Percentiles rank a stretch among this genome's conserved stretches.
Conservation (phyloP, 2,329 filamentous ascomycete species). For the Verticillium zaregamsianum region DNA sequence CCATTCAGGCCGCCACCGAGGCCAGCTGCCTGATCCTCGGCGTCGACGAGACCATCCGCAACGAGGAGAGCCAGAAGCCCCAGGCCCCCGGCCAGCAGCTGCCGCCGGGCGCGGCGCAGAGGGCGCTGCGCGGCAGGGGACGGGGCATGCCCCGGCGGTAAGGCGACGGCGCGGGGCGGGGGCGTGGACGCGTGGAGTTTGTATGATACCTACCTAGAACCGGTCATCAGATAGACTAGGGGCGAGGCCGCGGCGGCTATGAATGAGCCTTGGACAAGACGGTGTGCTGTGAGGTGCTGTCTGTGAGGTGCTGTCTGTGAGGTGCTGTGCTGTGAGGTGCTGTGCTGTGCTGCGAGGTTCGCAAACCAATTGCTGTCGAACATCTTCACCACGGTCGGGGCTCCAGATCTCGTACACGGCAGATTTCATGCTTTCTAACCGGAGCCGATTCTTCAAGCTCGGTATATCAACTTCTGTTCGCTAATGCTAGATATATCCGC, state of each 20-base stretch:
- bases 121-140: conserved; percentile 77
- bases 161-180: conserved; percentile 11
- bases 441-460: too few species aligned
- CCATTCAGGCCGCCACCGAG: conserved; percentile 92
- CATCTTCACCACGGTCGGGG: too few species aligned
- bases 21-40: conserved; percentile 92
- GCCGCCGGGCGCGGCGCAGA: conserved; percentile 80
- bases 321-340: too few species aligned
- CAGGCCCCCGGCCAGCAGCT: conserved; percentile 74
- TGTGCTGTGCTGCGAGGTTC: too few species aligned
- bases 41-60: conserved; percentile 97
- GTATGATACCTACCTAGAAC: conserved; percentile 13
- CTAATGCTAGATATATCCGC: neutral
- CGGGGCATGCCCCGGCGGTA: conserved; percentile 86
- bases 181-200: conserved; percentile 16
- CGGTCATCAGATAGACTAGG: neutral
- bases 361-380: too few species aligned
- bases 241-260: neutral
- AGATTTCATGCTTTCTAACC: too few species aligned
- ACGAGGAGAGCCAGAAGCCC: conserved; percentile 85
- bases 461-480: neutral
- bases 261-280: neutral
- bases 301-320: neutral
- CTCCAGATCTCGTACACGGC: too few species aligned
- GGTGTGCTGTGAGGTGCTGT: neutral